Percentiles rank a stretch among this genome's conserved stretches.
phyloP scores from a whole-genome alignment of 2,329 filamentous ascomycete species.

The Phaeosphaeria sp. region DNA sequence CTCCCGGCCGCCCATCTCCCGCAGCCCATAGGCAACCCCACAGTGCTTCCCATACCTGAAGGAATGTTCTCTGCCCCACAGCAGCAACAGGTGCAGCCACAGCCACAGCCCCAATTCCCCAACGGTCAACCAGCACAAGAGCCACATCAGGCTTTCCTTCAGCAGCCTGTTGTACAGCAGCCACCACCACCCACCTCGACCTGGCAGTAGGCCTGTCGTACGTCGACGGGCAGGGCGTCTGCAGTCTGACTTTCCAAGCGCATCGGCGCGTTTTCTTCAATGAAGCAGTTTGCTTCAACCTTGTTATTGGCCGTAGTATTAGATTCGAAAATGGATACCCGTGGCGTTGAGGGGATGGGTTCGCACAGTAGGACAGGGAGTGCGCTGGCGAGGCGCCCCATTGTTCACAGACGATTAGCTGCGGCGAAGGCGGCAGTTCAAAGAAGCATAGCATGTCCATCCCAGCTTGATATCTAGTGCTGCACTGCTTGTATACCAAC shows the following conservation, averaged over 20 bases:
- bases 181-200: conserved; percentile 9
- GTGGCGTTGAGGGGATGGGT: conserved; percentile 1
- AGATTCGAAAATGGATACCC: conserved; percentile 1
- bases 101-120: neutral
- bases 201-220: conserved; percentile 24
- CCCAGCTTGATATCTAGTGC: too few relatives aligned
- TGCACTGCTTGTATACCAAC: too few relatives aligned
- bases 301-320: neutral
- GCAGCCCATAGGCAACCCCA: neutral
- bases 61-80: conserved; percentile 26
- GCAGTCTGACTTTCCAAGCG: neutral
- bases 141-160: neutral
- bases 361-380: neutral
- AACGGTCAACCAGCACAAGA: neutral
- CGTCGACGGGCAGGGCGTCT: neutral
- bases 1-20: conserved; percentile 4
- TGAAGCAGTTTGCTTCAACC: neutral
- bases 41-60: conserved; percentile 12
- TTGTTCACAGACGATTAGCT: neutral
- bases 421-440: neutral
- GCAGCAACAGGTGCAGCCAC: neutral
- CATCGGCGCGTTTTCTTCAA: neutral
- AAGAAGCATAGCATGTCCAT: too few relatives aligned
- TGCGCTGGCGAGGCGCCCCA: too few relatives aligned
- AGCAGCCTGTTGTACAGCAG: neutral